Conservation (phyloP, 2,329 filamentous ascomycete species). For the Sarocladium brachiariae region DNA sequence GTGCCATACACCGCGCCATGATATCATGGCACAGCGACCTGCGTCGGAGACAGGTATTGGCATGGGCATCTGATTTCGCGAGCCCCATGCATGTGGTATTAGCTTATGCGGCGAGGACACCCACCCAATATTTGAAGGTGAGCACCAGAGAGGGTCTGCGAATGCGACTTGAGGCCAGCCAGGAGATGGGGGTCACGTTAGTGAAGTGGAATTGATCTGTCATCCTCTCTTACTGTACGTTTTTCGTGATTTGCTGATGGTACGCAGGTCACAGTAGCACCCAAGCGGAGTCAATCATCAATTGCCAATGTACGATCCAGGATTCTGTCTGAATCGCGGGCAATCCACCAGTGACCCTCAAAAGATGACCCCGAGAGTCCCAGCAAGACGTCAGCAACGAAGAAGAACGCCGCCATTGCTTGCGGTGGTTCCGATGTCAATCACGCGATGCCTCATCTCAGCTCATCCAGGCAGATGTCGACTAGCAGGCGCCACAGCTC, state of each 20-base stretch:
- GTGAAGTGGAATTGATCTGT: not conserved
- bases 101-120: conserved; percentile 7
- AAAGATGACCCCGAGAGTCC: not conserved
- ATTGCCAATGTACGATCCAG: not conserved
- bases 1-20: conserved; percentile 8
- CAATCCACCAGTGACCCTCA: not conserved
- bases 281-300: not conserved
- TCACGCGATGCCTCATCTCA: conserved; percentile 3
- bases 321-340: not conserved
- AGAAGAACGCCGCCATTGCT: not conserved
- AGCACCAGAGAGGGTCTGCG: conserved; percentile 1
- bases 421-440: not conserved
- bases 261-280: conserved; percentile 1
- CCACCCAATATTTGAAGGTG: not conserved
- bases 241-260: not conserved
- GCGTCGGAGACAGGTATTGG: conserved; percentile 5
- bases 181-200: not conserved
- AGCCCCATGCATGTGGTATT: conserved; percentile 1
- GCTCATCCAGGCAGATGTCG: not conserved
- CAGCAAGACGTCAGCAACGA: not conserved
- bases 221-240: not conserved
- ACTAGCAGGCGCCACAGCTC: conserved; percentile 6
- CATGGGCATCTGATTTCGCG: conserved; percentile 6
- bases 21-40: conserved; percentile 12
- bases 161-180: not conserved